Base-by-base conservation (phyloP, 108 stramenopile species). In the Nitzschia sp. region DNA sequence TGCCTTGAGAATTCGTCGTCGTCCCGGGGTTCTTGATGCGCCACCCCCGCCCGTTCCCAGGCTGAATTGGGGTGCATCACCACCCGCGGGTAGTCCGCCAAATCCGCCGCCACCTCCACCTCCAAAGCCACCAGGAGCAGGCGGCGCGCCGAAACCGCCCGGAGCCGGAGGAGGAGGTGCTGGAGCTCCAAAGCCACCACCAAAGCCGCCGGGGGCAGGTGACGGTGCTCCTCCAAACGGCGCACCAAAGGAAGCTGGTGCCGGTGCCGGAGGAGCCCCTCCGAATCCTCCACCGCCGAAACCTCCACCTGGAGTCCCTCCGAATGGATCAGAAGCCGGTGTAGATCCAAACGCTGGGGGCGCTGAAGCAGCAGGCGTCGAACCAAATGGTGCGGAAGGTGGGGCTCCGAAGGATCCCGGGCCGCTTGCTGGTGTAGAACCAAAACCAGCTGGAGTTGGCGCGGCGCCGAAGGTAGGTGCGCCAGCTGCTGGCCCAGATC, bases 21-120 rank as follows among this genome's bases (percentile, higher is more conserved):
- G 41, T 13, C 45, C 72, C 23, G 53, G 54, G 11, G 58, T 54
- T 26, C 22, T 59, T 17, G 30, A 28, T 38, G 58, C 27, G 23
- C 46, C 2, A n/a, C 64, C 58, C 9, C 66, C 66, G 11, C 73
- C 73, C 26, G 73, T 60, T 38, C 73, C 73, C 22, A 75, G 44
- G 45, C 73, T 75, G 45, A 75, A 75, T 22, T 32, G 38, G 22
- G 38, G 46, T 29, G 33, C 58, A 26, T 30, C 60, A 1, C 25
- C 35, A 15, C 9, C 45, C 16, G 45, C 41, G 26, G 13, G 13
- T 41, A 19, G 11, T 19, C 33, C 53, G 8, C 15, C 31, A 27
- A 26, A 25, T 35, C 22, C 22, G 17, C 53, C 53, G 11, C 32
- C 31, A 27, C 32, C 66, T 21, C 26, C 25, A 19, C 47, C 63